Evolutionary conservation across 257 asterid genomes (phyloP).

Genomic region (Jaltomata sinuosa): DNA sequence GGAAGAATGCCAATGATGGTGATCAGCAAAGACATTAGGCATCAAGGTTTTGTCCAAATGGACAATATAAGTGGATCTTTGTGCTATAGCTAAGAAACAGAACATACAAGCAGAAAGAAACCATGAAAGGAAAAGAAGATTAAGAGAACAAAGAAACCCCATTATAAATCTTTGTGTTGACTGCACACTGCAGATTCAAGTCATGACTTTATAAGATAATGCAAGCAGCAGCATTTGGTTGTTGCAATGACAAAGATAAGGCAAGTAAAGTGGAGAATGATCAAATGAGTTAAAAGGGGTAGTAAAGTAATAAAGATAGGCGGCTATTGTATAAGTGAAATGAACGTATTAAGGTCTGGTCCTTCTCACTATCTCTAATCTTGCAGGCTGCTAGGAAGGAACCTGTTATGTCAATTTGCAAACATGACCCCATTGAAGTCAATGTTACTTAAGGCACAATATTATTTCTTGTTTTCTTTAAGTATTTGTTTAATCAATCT

Average conservation of each 20-base stretch:
- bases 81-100: background rate
- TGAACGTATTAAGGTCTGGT: background rate
- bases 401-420: background rate
- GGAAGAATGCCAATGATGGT: constrained; percentile 14
- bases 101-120: background rate
- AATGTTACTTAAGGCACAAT: background rate
- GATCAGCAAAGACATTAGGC: constrained; percentile 11
- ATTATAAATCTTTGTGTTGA: background rate
- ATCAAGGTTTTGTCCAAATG: constrained; percentile 13
- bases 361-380: background rate
- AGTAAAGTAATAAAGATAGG: background rate
- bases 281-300: background rate
- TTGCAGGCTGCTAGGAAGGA: background rate
- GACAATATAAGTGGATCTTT: constrained; percentile 14
- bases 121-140: background rate
- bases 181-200: background rate
- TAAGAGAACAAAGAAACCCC: constrained; percentile 1
- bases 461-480: background rate
- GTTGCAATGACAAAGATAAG: background rate
- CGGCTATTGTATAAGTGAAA: background rate
- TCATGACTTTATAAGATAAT: background rate
- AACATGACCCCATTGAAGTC: background rate
- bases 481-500: background rate
- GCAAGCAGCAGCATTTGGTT: background rate
- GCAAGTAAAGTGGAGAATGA: background rate